Base-by-base conservation (phyloP, 768 basidiomycete species). In the Leccinum sublutescens region DNA sequence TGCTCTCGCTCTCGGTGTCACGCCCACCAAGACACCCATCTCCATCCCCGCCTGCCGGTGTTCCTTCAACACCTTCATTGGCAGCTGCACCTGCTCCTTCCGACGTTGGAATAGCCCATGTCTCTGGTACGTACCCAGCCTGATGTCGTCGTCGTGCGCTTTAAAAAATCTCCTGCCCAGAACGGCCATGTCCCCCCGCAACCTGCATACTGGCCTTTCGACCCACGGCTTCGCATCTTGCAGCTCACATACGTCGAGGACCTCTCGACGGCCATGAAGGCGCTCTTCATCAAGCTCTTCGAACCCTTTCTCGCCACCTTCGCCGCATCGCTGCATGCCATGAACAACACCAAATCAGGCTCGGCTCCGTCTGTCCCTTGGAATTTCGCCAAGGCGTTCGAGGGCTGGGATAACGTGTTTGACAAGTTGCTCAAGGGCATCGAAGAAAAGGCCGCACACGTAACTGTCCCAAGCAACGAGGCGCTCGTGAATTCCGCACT, bases 241-340 rank as follows among this genome's bases (percentile, higher is more conserved):
- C 95, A 96, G 61, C 82, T 99, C 38, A 88, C 94, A 9, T 98
- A 98, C 69, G 89, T 97, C 57, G 93, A 95, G 1, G 91, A 93
- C 48, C 85, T 99, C 19, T 81, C 98, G 25, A 76, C 77, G 12
- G 84, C 90, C 5, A 81, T 95, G 67, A 94, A 93, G 68, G 77
- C 85, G 0, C 80, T 96, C 49, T 99, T 98, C 69, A 77, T 96
- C 65, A 87, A 92, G 70, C 82, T 91, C 58, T 97, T 93, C 67
- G 83, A 89, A 64, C 92, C 93, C 0, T 89, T 94, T 71, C 76
- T 98, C 27, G 78, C 88, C 7, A 82, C 89, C 0, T 91, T 98
- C 64, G 87, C 95, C 43, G 86, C 89, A 7, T 94, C 93, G 15
- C 75, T 95, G 43, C 91, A 91, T 70, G 83, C 86, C 27, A 73